A percentile compares a stretch with the other conserved stretches of the same genome.
Conservation (phyloP, 176 grass and related monocot genomes). For the maize (Zea mays) region DNA sequence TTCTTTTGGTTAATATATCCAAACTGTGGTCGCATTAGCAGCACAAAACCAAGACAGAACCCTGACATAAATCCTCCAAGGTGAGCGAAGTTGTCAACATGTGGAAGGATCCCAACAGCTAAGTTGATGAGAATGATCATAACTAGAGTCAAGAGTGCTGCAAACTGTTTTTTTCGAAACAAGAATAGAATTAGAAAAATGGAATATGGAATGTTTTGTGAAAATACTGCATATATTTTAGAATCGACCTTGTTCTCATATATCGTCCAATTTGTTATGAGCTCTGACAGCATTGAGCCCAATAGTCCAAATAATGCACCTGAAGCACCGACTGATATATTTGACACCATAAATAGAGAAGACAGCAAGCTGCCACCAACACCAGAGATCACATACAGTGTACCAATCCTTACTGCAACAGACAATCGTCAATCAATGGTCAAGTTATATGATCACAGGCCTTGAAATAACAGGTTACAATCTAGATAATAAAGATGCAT, state of each 20-base stretch:
- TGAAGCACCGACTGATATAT: conserved; percentile 91
- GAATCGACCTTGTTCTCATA: conserved; percentile 87
- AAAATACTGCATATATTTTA: conserved; percentile 18
- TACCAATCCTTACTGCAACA: conserved; percentile 76
- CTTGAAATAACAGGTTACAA: conserved; percentile 10
- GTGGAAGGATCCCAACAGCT: conserved; percentile 79
- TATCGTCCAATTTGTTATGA: conserved; percentile 97
- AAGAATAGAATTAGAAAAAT: conserved; percentile 34
- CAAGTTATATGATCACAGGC: conserved; percentile 18
- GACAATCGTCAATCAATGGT: conserved; percentile 28
- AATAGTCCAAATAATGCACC: conserved; percentile 96
- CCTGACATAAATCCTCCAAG: conserved; percentile 85
- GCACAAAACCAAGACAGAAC: conserved; percentile 90
- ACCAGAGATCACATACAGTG: conserved; percentile 80
- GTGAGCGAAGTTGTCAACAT: conserved; percentile 95
- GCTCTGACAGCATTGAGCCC: conserved; percentile 92
- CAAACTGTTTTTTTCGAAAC: conserved; percentile 50
- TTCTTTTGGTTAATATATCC: conserved; percentile 79
- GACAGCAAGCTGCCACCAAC: conserved; percentile 90
- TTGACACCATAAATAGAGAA: conserved; percentile 79
- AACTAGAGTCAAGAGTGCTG: conserved; percentile 72
- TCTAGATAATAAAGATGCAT: neutral
- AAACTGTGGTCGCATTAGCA: conserved; percentile 82
- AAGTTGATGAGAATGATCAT: conserved; percentile 79
- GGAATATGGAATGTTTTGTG: neutral